These are phyloP conservation scores for Xenoacremonium recifei DNA, from an alignment of 2,329 filamentous ascomycete species.

Conservation along the genomic window DNA sequence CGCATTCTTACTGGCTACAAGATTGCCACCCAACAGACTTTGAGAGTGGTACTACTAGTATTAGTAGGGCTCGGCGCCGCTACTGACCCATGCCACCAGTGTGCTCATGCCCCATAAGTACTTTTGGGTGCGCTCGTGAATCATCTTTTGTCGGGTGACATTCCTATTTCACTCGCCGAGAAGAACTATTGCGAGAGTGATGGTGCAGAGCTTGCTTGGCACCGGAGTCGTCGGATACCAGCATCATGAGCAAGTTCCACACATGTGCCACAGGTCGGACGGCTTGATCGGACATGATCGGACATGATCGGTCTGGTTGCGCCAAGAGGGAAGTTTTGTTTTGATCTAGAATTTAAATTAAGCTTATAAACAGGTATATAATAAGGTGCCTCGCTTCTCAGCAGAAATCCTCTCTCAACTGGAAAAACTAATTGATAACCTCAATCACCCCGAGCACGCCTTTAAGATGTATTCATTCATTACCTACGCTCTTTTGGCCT, in stretches of 20 bases:
- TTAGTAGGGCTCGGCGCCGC: background rate
- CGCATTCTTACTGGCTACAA: background rate
- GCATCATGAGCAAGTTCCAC: background rate
- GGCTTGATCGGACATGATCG: background rate
- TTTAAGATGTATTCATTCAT: slow-evolving; percentile 16
- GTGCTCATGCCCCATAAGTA: background rate
- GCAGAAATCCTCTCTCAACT: background rate
- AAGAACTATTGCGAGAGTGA: background rate
- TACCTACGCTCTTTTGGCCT: slow-evolving; percentile 19
- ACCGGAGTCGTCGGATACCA: background rate
- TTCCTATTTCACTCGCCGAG: background rate
- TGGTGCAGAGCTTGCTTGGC: background rate
- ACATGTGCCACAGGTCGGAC: background rate
- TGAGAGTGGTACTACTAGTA: background rate
- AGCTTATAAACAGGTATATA: background rate
- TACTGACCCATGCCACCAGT: background rate
- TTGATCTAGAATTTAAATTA: background rate
- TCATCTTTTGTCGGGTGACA: background rate
- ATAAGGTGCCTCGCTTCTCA: background rate
- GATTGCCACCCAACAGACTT: background rate
- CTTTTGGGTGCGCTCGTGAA: background rate
- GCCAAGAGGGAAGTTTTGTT: background rate
- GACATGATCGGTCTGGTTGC: background rate
- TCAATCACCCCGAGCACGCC: background rate
- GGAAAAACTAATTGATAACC: slow-evolving; percentile 1